Evolutionary conservation across 768 basidiomycete genomes (phyloP), one percentile per base, ranked within the genome.

Genomic region (Leccinum rimulosum): DNA sequence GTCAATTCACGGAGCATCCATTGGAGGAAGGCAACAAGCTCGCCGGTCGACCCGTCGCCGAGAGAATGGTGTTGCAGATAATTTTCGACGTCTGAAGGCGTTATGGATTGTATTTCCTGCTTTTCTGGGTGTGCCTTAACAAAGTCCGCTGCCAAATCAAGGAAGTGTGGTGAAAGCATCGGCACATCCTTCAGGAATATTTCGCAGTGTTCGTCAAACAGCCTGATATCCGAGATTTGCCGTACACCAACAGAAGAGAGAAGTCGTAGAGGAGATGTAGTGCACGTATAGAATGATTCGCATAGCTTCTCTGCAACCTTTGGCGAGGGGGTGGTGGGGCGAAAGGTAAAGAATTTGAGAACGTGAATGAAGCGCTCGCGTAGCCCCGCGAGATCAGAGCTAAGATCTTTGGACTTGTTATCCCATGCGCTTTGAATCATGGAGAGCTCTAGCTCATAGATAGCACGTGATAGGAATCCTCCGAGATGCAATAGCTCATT

Each of bases 271-370:
- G 50, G 50, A 19, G 4, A 14, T 15, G 10, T 1, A 8, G 80
- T 77, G 61, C 88, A 90, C 0, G 77, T 70, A 71, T 94, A 97
- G 75, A 97, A 97, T 2, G 88, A 84, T 1, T 78, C 73, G 67
- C 91, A 86, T 55, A 95, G 80, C n/a, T 82, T 71, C 14, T 72
- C 74, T 0, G 91, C 85, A 19, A 97, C 91, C 40, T 88, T 82
- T 1, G 2, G 45, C 5, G 45, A 91, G 1, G 95, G 95, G 0
- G 94, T 94, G 49, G 62, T 60, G 31, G 28, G n/a, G 14, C 36
- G 17, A n/a, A 63, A 53, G 2, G 56, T 35, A 36, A 63, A 63
- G 54, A 63, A 63, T 36, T 57, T 52, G 38, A 63, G 56, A n/a
- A 63, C 19, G 7, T 60, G 53, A 3, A 55, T 27, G 31, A 55